Evolutionary conservation across 2,329 filamentous ascomycete species (phyloP), one percentile per base, ranked within the genome.

Genomic region (Pseudocercospora macadamiae): DNA sequence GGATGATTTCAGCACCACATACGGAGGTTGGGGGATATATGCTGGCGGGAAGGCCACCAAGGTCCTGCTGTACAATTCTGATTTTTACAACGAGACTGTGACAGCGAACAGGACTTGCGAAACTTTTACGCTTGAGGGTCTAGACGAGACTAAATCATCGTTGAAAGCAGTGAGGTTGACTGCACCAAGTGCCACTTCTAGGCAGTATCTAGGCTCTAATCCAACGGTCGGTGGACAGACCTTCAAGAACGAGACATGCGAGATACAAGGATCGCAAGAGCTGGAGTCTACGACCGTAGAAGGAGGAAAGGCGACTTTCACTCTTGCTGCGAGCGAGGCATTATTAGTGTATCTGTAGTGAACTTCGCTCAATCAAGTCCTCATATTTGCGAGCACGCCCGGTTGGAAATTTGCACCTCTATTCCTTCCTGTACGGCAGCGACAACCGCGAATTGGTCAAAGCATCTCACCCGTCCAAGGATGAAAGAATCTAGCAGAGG

Each of bases 1-100:
- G 16, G 82, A 83, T 55, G 73, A 72, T 21, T 79, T 71, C 1
- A 83, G 83, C 51, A 80, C 74, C 2, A 72, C 77, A 12, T 83
- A 79, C 64, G 66, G 57, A n/a, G 60, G 42, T 19, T 54, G 44
- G 18, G 49, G 36, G 34, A 14, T 57, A 14, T 57, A 57, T 52
- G 48, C 21, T 8, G 21, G 19, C 19, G 39, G 25, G 25, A 39
- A 34, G 23, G 30, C 49, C 12, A 51, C 34, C 19, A 53, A 53
- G 23, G 57, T 60, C 14, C 12, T 62, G 19, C 48, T 62, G 18
- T 56, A 57, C 54, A 62, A 62, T 44, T 62, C 60, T 26, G 49
- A 57, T 19, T 60, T 45, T 25, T 45, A 21, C 12, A 45, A 45
- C 21, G 39, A 21, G 19, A 62, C 53, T 54, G 56, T 36, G 21